Evolutionary conservation across 805 yeast species (phyloP).

Genomic region (Hanseniaspora guilliermondii): DNA sequence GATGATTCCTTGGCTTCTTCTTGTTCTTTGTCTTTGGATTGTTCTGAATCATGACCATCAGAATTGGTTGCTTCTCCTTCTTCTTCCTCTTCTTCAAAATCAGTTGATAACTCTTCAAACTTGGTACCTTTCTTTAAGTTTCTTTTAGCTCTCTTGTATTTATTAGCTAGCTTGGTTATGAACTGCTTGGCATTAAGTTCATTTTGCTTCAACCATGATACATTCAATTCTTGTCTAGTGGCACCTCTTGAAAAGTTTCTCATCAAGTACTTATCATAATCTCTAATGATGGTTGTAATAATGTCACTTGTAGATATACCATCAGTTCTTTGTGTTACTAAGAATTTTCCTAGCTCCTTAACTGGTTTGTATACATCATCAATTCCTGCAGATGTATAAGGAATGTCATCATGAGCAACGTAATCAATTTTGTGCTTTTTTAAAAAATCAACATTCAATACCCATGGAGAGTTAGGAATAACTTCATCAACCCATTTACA

Average conservation of each 20-base stretch:
- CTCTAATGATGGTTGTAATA: constrained; percentile 86
- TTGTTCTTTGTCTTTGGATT: constrained; percentile 18
- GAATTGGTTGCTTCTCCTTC: constrained; percentile 20
- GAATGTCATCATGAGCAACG: constrained; percentile 95
- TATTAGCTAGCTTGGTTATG: constrained; percentile 54
- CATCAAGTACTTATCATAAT: constrained; percentile 92
- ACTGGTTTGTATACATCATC: constrained; percentile 91
- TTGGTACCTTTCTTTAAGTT: constrained; percentile 13
- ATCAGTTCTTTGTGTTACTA: constrained; percentile 91
- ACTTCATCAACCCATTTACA: constrained; percentile 98
- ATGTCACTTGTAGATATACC: constrained; percentile 94
- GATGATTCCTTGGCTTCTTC: background rate
- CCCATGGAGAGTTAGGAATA: constrained; percentile 90
- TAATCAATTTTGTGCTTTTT: constrained; percentile 74
- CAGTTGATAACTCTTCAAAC: constrained; percentile 23
- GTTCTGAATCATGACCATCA: constrained; percentile 22
- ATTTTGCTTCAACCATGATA: constrained; percentile 93
- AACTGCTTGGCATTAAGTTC: constrained; percentile 90
- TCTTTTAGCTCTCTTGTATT: constrained; percentile 27
- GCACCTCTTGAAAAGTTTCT: constrained; percentile 97
- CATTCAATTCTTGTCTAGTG: constrained; percentile 88
- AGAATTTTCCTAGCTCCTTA: constrained; percentile 78
- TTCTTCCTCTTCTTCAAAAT: constrained; percentile 14
- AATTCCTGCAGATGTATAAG: constrained; percentile 77
- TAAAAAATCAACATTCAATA: constrained; percentile 72